phyloP scores from a whole-genome alignment of 305 asterid species.

The Rubia balearica region DNA sequence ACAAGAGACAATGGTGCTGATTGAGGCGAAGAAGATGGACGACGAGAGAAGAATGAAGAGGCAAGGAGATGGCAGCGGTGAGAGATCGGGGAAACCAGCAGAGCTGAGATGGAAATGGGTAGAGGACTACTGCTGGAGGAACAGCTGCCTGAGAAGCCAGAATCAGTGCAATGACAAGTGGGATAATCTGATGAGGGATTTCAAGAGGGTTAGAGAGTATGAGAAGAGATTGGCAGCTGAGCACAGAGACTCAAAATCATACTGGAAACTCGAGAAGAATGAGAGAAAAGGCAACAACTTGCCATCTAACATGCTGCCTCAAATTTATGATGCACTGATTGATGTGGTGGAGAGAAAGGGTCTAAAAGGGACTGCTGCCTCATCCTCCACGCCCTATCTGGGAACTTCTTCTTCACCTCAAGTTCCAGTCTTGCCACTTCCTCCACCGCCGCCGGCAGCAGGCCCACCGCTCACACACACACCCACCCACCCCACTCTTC shows the following conservation, averaged over 20 bases:
- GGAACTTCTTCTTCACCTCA: slow-evolving; percentile 15
- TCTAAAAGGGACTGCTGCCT: slow-evolving; percentile 6
- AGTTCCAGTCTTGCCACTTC: slow-evolving; percentile 20
- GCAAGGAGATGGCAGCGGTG: slow-evolving; percentile 28
- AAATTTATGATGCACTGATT: slow-evolving; percentile 64
- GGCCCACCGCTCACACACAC: slow-evolving; percentile 15
- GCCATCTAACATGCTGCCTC: slow-evolving; percentile 81
- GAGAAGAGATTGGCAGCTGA: slow-evolving; percentile 33
- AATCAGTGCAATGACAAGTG: slow-evolving; percentile 92
- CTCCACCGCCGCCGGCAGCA: slow-evolving; percentile 28
- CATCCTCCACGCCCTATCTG: background rate
- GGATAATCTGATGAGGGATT: slow-evolving; percentile 95
- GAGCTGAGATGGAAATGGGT: slow-evolving; percentile 97
- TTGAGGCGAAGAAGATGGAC: slow-evolving; percentile 84
- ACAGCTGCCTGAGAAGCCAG: slow-evolving; percentile 75
- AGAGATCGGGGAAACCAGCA: slow-evolving; percentile 53
- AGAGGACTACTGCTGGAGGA: slow-evolving; percentile 83
- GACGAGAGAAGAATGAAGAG: slow-evolving; percentile 65
- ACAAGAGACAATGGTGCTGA: slow-evolving; percentile 72
- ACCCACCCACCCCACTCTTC: slow-evolving; percentile 3
- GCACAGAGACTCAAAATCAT: slow-evolving; percentile 26
- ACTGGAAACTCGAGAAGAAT: slow-evolving; percentile 70
- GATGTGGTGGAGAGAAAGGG: slow-evolving; percentile 53
- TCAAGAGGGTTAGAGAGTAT: slow-evolving; percentile 76
- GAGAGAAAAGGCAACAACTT: slow-evolving; percentile 62